These are phyloP conservation scores for Choanephora cucurbitarum DNA, from an alignment of 371 early-diverging fungal species.

Conservation along the genomic window DNA sequence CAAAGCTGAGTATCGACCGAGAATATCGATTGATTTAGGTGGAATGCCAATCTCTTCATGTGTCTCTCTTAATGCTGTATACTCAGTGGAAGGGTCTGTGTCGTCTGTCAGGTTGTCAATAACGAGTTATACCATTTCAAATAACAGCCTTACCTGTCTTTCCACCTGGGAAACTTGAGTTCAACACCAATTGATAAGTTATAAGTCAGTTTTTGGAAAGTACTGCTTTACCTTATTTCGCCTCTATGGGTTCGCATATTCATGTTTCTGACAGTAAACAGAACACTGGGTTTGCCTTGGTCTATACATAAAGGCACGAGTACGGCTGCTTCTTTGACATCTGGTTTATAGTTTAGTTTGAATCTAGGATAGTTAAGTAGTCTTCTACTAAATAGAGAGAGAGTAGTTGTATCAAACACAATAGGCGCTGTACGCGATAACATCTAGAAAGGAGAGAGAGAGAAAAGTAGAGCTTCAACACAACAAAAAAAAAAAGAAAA, in stretches of 20 bases:
- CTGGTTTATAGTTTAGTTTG: conserved; percentile 33
- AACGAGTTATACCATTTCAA: no score
- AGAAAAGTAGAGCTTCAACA: conserved; percentile 1
- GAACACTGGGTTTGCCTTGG: conserved; percentile 64
- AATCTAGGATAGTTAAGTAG: conserved; percentile 41
- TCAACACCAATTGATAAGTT: no score
- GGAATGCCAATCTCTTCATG: conserved; percentile 79
- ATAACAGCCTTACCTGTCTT: conserved; percentile 64
- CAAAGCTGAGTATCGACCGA: conserved; percentile 69
- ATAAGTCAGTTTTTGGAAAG: no score
- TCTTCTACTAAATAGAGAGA: conserved; percentile 35
- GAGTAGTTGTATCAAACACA: conserved; percentile 31
- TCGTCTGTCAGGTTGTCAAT: conserved; percentile 52
- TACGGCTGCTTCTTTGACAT: conserved; percentile 49
- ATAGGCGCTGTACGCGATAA: conserved; percentile 18
- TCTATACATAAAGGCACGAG: conserved; percentile 68
- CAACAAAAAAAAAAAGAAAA: no score
- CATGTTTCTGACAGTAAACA: conserved; percentile 80
- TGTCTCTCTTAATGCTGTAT: conserved; percentile 84
- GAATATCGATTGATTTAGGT: conserved; percentile 50
- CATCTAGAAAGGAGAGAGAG: conserved; percentile 7
- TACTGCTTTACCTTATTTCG: conserved; percentile 64
- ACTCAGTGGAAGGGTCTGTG: conserved; percentile 53
- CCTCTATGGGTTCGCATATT: conserved; percentile 77
- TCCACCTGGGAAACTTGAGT: conserved; percentile 76